phyloP scores from a whole-genome alignment of 2,329 filamentous ascomycete species.

The Ophidiomyces ophidiicola region DNA sequence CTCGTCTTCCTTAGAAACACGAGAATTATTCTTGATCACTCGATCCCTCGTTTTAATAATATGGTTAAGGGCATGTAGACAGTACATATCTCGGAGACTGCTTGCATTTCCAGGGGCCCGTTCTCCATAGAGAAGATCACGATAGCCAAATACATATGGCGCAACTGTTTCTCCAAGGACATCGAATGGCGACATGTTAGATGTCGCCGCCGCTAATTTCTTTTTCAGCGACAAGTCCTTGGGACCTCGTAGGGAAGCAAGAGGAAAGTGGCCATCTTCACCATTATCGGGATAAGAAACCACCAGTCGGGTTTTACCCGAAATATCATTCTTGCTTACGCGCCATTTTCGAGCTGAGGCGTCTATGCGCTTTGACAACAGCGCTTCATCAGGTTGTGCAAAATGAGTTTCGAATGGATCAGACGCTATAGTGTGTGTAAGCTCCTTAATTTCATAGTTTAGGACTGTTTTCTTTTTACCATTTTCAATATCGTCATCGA shows the following conservation, averaged over 20 bases:
- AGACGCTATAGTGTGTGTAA: conserved; percentile 5
- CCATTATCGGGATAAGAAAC: conserved; percentile 23
- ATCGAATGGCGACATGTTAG: conserved; percentile 46
- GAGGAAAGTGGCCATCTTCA: conserved; percentile 15
- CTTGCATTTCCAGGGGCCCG: conserved; percentile 57
- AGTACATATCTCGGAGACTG: conserved; percentile 57
- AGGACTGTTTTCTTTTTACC: conserved; percentile 27
- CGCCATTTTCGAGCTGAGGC: conserved; percentile 40
- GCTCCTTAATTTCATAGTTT: not conserved
- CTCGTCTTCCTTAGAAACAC: conserved; percentile 53
- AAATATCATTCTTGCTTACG: conserved; percentile 28
- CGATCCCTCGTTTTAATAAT: conserved; percentile 85
- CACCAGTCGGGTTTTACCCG: conserved; percentile 24
- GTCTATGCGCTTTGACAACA: conserved; percentile 42
- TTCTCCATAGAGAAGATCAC: conserved; percentile 64
- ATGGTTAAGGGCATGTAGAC: conserved; percentile 81
- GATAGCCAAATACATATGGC: conserved; percentile 66
- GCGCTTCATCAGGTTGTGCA: conserved; percentile 50
- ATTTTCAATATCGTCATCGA: conserved; percentile 19
- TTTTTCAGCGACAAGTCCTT: conserved; percentile 50
- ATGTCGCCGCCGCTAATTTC: conserved; percentile 48
- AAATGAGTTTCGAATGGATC: conserved; percentile 81
- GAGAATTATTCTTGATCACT: conserved; percentile 84
- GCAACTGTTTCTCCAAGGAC: conserved; percentile 53
- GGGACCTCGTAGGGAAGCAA: conserved; percentile 24